Percentiles rank a stretch among this genome's conserved stretches.
These are phyloP conservation scores for Talaromyces borbonicus DNA, from an alignment of 495 filamentous ascomycete species.

Conservation along the genomic window DNA sequence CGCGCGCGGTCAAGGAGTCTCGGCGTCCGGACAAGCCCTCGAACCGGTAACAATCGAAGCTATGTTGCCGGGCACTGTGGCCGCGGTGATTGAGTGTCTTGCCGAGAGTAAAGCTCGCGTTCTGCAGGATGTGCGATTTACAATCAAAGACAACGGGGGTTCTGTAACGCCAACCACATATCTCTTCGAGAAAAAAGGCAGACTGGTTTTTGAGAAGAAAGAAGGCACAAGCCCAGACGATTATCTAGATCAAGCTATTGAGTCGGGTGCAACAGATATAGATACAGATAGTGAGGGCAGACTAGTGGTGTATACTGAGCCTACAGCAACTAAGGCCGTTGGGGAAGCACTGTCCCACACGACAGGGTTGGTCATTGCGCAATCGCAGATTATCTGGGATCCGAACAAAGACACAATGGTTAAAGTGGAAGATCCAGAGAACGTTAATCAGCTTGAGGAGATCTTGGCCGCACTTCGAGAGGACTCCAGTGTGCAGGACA, in stretches of 20 bases:
- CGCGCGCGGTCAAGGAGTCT: constrained; percentile 75
- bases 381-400: constrained; percentile 74
- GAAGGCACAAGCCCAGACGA: constrained; percentile 57
- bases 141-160: constrained; percentile 63
- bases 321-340: constrained; percentile 54
- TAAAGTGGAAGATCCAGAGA: constrained; percentile 36
- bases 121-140: constrained; percentile 56
- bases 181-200: constrained; percentile 72
- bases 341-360: constrained; percentile 49
- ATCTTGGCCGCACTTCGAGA: constrained; percentile 36
- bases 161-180: constrained; percentile 63
- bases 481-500: constrained; percentile 53
- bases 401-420: constrained; percentile 72
- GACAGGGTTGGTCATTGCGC: constrained; percentile 53
- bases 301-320: constrained; percentile 66
- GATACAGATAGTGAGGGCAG: constrained; percentile 59
- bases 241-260: constrained; percentile 72
- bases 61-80: constrained; percentile 67
- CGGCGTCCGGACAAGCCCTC: constrained; percentile 57
- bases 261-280: constrained; percentile 77
- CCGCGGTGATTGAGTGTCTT: constrained; percentile 71
- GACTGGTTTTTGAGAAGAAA: constrained; percentile 55
- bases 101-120: constrained; percentile 70
- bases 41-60: constrained; percentile 74
- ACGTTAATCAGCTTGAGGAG: constrained; percentile 45